Evolutionary conservation across 805 yeast species (phyloP).

Genomic region (Metschnikowia cerradonensis): DNA sequence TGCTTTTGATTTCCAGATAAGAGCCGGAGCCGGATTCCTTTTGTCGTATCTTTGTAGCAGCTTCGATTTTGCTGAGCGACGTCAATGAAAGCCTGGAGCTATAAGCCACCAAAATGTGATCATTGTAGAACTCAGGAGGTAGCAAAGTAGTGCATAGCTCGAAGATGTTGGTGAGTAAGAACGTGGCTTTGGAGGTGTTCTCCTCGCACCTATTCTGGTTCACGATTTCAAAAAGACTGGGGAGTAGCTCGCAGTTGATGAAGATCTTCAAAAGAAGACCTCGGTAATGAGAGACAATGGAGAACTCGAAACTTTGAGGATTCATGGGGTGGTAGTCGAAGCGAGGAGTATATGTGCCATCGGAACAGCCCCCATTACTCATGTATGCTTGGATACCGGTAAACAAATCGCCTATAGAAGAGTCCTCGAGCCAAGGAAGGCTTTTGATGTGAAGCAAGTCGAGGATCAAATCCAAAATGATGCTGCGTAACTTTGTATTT

Average conservation of each 20-base stretch:
- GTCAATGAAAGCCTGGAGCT: conserved; percentile 9
- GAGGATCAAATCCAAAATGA: conserved; percentile 65
- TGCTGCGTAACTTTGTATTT: conserved; percentile 53
- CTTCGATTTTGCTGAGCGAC: conserved; percentile 14
- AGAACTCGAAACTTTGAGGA: conserved; percentile 38
- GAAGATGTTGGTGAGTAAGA: conserved; percentile 59
- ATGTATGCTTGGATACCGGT: conserved; percentile 5
- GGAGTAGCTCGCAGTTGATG: conserved; percentile 51
- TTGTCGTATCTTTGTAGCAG: conserved; percentile 11
- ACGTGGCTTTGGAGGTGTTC: conserved; percentile 55
- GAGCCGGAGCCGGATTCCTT: background rate
- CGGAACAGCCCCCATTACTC: conserved; percentile 19
- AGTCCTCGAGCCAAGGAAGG: conserved; percentile 46
- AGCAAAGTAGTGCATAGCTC: conserved; percentile 50
- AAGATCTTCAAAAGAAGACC: conserved; percentile 57
- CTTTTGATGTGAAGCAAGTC: conserved; percentile 61
- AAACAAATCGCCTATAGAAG: conserved; percentile 15
- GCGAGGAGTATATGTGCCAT: background rate
- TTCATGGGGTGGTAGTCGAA: conserved; percentile 15
- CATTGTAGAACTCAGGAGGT: conserved; percentile 42
- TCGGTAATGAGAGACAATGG: conserved; percentile 57
- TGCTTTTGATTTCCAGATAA: conserved; percentile 17
- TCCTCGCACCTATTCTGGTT: conserved; percentile 41
- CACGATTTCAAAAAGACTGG: conserved; percentile 42
- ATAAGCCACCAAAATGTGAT: conserved; percentile 11